Evolutionary conservation across 768 basidiomycete species (phyloP), one percentile per base, ranked within the genome.

Genomic region (Lactarius akahatsu): DNA sequence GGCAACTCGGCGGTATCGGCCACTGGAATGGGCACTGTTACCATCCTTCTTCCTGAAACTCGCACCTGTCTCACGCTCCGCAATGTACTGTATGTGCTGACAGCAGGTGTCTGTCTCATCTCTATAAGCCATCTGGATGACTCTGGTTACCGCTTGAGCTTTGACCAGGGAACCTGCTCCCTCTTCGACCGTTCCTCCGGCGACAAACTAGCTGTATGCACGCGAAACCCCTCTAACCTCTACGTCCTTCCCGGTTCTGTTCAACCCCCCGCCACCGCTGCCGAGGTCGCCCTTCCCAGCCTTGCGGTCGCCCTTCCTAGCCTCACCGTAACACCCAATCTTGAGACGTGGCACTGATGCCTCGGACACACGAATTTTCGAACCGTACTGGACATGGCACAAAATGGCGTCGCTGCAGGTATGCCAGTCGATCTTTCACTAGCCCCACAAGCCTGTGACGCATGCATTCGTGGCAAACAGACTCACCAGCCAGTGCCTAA

Each of bases 1-100:
- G 72, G 75, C 8, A 72, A 75, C 2, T 73, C 73, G 0, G 63
- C 61, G 16, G 73, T 77, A 18, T 55, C 59, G 0, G 74, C 75
- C 4, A 45, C 69, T 6, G 75, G 73, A 0, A 69, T 75, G 10
- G 75, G 78, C 0, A 68, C 67, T 1, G 73, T 79, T 2, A 20
- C 50, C 0, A 65, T 78, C 0, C 16, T 40, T 1, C 40, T 74
- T 7, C 58, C 63, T 0, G 56, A 71, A 1, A 38, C 63, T 1
- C 0, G 18, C 6, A 5, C 9, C 2, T 1, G 2, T 30, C 30
- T 55, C 10, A 26, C 13, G 7, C 54, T 55, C 16, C 2, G 7
- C 5, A 36, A 72, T 6, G 73, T 66, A 0, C 69, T 74, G 1
- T 73, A 69, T 32, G 67, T 72, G 18, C 74, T 72, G 0, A 2